Conservation (phyloP, 139 green algal genomes). For the Volvox africanus region DNA sequence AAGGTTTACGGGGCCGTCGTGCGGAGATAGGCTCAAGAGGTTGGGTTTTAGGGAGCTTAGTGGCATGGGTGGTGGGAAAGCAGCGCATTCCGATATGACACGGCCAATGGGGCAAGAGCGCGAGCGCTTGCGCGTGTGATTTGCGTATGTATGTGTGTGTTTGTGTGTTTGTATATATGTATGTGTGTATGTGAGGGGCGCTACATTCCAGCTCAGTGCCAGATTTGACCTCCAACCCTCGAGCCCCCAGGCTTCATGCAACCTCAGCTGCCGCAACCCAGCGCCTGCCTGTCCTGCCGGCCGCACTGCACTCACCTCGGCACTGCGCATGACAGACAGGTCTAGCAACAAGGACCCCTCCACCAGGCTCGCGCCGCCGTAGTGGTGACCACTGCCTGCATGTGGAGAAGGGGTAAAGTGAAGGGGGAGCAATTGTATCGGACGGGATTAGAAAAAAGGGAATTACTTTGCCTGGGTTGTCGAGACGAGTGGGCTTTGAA, state of each 20-base stretch:
- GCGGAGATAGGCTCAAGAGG: no score
- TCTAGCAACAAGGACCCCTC: not conserved
- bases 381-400: constrained; percentile 38
- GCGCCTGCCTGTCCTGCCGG: no score
- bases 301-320: not conserved
- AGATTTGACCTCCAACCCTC: no score
- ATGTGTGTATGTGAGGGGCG: no score
- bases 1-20: not conserved
- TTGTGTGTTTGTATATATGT: no score
- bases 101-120: no score
- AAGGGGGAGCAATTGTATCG: not conserved
- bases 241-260: not conserved
- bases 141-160: no score
- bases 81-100: no score
- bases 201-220: no score
- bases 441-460: not conserved
- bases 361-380: constrained; percentile 2
- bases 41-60: not conserved
- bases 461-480: no score
- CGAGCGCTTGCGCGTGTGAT: no score
- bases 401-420: not conserved
- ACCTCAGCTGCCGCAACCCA: not conserved
- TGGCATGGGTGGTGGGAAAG: no score
- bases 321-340: not conserved
- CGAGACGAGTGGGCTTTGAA: not conserved